Base-by-base conservation (phyloP, 2,329 filamentous ascomycete species). In the Aspergillus sp. region DNA sequence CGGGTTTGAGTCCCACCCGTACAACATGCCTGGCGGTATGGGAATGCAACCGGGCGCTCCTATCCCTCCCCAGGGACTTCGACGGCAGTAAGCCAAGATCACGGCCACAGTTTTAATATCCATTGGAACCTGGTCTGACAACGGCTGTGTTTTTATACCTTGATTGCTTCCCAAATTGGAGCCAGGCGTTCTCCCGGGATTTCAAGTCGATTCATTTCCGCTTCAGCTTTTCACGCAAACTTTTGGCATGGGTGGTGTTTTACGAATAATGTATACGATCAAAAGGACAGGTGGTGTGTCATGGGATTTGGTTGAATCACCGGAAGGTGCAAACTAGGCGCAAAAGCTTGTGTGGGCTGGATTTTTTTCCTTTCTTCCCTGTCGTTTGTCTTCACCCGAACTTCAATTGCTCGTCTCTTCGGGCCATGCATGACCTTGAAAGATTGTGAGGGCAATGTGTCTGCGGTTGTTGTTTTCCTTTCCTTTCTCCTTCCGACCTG, bases 21-120 rank as follows among this genome's bases (percentile, higher is more conserved):
- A 76, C 58, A 70, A 66, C 49, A 73, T 76, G 62, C 61, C 68
- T 19, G 66, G 65, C 50, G 67, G 64, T 36, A 76, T 76, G 72
- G 69, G 63, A 17, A 74, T 76, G 71, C 73, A 70, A 48, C 62
- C 63, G 6, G 68, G 67, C 50, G 60, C 58, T 19, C 65, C 62
- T 5, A 72, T 73, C 22, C 65, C 68, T 33, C 42, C 69, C 14
- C 71, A 73, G 54, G 68, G 62, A 46, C 66, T 73, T 58, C 70
- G 71, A 50, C 64, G 70, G 55, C 65, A 62, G 60, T 59, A 43
- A 51, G 50, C 43, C 32, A 36, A 24, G 47, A 53, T 53, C 53
- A 45, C 40, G 48, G 24, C 46, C 44, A 32, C 52, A 54, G 49
- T 48, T 45, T 50, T 48, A 33, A 20, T 56, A 20, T 42, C 16